Evolutionary conservation across 108 stramenopile species (phyloP), one percentile per base, ranked within the genome.

Genomic region (Nannochloropsis gaditana): DNA sequence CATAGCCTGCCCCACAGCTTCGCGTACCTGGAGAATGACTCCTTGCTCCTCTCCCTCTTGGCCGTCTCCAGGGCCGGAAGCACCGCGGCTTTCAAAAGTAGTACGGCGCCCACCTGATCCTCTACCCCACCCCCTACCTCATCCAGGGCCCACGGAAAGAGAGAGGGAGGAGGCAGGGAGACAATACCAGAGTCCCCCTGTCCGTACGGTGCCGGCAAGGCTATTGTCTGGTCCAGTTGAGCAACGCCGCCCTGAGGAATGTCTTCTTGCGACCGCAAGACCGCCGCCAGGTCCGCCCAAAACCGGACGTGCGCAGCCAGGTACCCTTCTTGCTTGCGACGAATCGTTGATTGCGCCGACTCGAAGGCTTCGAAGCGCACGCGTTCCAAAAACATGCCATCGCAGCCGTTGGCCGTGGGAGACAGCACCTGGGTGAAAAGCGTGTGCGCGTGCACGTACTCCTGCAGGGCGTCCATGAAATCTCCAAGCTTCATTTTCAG

Each of bases 371-470:
- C 59, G 19, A 73, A n/a, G 15, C 59, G 59, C n/a, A 73, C 59
- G 19, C 59, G 59, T n/a, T 73, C 59, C 59, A 73, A n/a, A n/a
- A 73, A 73, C 59, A 73, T 73, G 59, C 59, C 59, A n/a, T 73
- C 59, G 59, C 59, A 73, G 19, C 59, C 59, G 59, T 73, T 73
- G 59, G 59, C 59, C 59, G 59, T 73, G 19, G 59, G 59, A 15
- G n/a, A n/a, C 4, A 73, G 59, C n/a, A 73, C 59, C 2, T 73
- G 19, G 6, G 59, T 73, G n/a, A 73, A 73, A 73, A 73, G 59
- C 59, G 59, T 73, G 59, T 73, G 59, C 6, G n/a, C 59, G n/a
- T 73, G 59, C 59, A 73, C n/a, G n/a, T 73, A 73, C 3, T 73
- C 59, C n/a, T 6, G 59, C 59, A 73, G n/a, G 15, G 59, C 59